phyloP scores from a whole-genome alignment of 768 basidiomycete genomes.

The Termitomyces heimii region DNA sequence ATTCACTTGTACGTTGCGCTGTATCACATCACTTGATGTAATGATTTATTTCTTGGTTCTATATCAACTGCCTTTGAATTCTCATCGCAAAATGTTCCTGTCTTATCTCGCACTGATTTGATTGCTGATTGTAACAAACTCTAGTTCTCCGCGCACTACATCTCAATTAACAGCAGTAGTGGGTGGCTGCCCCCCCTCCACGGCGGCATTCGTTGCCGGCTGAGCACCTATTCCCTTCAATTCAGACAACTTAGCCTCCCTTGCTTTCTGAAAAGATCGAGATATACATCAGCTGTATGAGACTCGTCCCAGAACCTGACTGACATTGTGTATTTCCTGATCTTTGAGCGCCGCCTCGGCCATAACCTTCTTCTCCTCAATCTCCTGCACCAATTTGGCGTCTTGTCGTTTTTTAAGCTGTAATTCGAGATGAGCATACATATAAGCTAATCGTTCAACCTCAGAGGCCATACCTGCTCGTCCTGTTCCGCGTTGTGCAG shows the following conservation, averaged over 20 bases:
- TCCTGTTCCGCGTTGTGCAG: constrained; percentile 37
- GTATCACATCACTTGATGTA: background rate
- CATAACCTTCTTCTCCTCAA: background rate
- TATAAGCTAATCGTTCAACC: no score
- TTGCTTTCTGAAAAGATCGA: background rate
- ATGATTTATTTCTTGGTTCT: background rate
- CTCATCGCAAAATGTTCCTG: background rate
- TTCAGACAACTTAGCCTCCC: background rate
- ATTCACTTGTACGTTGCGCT: background rate
- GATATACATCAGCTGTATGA: background rate
- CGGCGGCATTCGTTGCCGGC: background rate
- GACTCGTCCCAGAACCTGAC: background rate
- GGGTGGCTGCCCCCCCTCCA: background rate
- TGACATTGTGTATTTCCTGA: background rate
- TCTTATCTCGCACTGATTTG: background rate
- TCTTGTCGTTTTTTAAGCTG: constrained; percentile 9
- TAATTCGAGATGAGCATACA: no score
- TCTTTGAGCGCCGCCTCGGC: background rate
- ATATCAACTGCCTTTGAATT: background rate
- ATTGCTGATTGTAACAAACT: background rate
- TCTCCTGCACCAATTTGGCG: background rate
- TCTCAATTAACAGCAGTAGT: no score
- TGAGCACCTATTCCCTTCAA: background rate
- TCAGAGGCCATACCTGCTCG: constrained; percentile 36
- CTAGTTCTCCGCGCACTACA: no score